Percentiles rank a stretch among this genome's conserved stretches.
Evolutionary conservation across 2,329 filamentous ascomycete species (phyloP).

Genomic region (Aspergillus persii): DNA sequence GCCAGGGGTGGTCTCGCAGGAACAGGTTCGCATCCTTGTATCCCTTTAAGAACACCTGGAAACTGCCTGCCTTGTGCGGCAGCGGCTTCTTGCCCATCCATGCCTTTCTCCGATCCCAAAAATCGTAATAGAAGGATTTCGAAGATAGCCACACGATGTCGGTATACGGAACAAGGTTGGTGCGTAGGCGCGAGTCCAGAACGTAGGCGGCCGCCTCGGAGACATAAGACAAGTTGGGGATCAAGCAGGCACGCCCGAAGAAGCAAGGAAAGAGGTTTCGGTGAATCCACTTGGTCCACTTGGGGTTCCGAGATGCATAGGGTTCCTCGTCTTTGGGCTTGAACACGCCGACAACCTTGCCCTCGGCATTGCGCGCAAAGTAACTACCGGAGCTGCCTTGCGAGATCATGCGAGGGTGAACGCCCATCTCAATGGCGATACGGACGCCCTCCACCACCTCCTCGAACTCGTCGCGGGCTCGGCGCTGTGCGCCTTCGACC

Average conservation of each 20-base stretch:
- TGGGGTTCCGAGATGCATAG: slow-evolving; percentile 93
- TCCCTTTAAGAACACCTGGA: slow-evolving; percentile 95
- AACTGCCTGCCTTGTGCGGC: slow-evolving; percentile 88
- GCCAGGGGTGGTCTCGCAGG: slow-evolving; percentile 92
- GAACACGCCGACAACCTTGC: slow-evolving; percentile 95
- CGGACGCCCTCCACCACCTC: slow-evolving; percentile 86
- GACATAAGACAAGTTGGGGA: slow-evolving; percentile 96
- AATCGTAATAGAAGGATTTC: slow-evolving; percentile 97
- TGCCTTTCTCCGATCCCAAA: slow-evolving; percentile 88
- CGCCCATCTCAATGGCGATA: slow-evolving; percentile 80
- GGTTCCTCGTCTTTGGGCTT: slow-evolving; percentile 99
- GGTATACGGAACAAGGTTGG: slow-evolving; percentile 92
- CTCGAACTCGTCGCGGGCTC: slow-evolving; percentile 81
- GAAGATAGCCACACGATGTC: slow-evolving; percentile 92
- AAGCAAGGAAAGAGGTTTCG: slow-evolving; percentile 96
- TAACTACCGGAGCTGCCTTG: slow-evolving; percentile 98
- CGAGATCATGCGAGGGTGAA: slow-evolving; percentile 93
- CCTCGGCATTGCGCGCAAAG: slow-evolving; percentile 86
- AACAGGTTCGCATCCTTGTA: slow-evolving; percentile 98
- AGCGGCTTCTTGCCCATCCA: slow-evolving; percentile 83
- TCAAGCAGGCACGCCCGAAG: slow-evolving; percentile 91
- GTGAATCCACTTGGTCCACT: slow-evolving; percentile 99
- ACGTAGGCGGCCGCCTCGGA: slow-evolving; percentile 97
- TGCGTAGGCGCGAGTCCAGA: slow-evolving; percentile 83
- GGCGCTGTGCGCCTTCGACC: slow-evolving; percentile 57